Percentiles rank a stretch among this genome's conserved stretches.
These are phyloP conservation scores for Oryza punctata DNA, from an alignment of 176 grass and related monocot species.

Conservation along the genomic window DNA sequence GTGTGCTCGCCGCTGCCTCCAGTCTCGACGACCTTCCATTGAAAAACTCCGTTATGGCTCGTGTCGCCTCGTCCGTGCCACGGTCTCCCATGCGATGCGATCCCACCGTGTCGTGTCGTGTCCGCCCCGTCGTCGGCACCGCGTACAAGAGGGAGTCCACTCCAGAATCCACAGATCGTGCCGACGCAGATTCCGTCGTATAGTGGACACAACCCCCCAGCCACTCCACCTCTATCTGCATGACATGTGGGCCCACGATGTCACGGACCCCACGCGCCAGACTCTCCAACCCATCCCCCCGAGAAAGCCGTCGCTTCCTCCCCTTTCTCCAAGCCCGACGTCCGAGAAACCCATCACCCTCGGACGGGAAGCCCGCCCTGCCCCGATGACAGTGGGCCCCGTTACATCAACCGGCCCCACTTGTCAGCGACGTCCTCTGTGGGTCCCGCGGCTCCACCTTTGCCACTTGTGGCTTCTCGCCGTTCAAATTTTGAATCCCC, in stretches of 20 bases:
- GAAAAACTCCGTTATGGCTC: no score
- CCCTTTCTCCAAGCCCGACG: conserved; percentile 20
- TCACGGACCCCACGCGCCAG: background rate
- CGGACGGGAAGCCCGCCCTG: no score
- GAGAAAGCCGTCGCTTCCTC: background rate
- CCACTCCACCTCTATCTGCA: background rate
- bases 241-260: background rate
- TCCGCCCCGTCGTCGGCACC: background rate
- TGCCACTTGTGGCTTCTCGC: conserved; percentile 36
- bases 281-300: background rate
- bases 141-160: no score
- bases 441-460: conserved; percentile 16
- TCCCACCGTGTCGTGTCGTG: background rate
- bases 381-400: no score
- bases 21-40: no score
- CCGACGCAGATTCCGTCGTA: no score
- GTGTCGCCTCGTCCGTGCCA: no score
- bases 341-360: background rate
- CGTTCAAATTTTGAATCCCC: conserved; percentile 61
- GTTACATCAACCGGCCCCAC: background rate
- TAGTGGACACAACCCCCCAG: no score
- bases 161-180: no score
- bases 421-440: background rate
- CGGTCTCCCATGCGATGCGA: background rate
- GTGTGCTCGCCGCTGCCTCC: no score